Evolutionary conservation across 2,329 filamentous ascomycete genomes (phyloP).

Genomic region (Penicillium olsonii): DNA sequence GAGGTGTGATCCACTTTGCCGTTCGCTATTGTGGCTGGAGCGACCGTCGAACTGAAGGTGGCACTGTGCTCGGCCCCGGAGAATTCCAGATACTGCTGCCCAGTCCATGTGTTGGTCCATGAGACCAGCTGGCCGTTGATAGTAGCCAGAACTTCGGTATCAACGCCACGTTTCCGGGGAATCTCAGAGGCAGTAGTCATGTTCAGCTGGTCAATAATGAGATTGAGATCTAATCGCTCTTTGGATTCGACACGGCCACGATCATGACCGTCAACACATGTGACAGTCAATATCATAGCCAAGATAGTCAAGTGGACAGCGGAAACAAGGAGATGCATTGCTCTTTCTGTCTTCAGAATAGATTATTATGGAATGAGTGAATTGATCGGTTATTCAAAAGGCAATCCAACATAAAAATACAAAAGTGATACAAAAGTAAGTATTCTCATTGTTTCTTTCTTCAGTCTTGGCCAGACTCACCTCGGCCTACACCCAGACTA

Average conservation of each 20-base stretch:
- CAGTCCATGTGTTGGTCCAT: conserved; percentile 40
- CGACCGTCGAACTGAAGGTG: conserved; percentile 14
- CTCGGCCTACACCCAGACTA: too few species aligned
- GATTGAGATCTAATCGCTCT: conserved; percentile 5
- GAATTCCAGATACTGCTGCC: conserved; percentile 17
- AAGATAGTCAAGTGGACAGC: too few species aligned
- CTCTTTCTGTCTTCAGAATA: too few species aligned
- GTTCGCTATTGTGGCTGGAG: conserved; percentile 16
- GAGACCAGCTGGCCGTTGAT: conserved; percentile 36
- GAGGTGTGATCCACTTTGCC: conserved; percentile 4
- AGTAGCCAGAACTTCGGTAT: conserved; percentile 33
- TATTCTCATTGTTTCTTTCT: too few species aligned
- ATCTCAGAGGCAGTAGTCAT: neutral
- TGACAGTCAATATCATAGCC: conserved; percentile 36
- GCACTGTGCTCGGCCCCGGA: conserved; percentile 6
- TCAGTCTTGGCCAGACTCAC: too few species aligned
- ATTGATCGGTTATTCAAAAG: too few species aligned
- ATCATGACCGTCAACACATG: conserved; percentile 40
- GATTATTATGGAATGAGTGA: too few species aligned
- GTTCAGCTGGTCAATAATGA: conserved; percentile 5
- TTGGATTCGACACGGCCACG: conserved; percentile 36
- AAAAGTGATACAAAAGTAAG: too few species aligned
- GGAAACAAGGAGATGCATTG: too few species aligned
- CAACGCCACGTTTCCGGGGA: conserved; percentile 33
- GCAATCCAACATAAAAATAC: too few species aligned